Evolutionary conservation across 2,329 filamentous ascomycete species (phyloP), one percentile per base, ranked within the genome.

Genomic region (Sclerotinia borealis): DNA sequence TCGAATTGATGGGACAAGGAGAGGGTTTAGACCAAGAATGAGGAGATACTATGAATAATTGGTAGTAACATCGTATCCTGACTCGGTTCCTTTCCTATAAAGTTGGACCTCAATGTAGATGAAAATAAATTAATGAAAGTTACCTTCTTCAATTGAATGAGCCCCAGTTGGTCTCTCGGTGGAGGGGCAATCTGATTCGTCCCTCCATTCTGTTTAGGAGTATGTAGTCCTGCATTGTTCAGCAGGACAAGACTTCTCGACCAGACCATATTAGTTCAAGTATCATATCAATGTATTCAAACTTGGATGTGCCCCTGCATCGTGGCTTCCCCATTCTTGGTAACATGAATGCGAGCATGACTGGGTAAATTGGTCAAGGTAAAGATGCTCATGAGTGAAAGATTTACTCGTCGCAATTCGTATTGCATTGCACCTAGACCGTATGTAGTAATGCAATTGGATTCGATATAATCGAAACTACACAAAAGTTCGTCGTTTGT

Each of bases 11-110:
- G 27, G 36, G 47, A 51, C n/a, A 29, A 51, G 31, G 39, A 10
- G 8, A 15, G 29, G 25, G 15, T 60, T 60, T 29, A 60, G 48
- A 34, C 56, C 45, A 60, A 37, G 34, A 51, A 22, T 37, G 52
- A 39, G 19, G 27, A 27, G 7, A 50, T 27, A 27, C 22, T 34
- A 48, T n/a, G 56, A 49, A 31, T 29, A 29, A 27, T 27, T 48
- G 31, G 25, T 25, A 29, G 56, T 59, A 59, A 59, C 56, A 59
- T 59, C 55, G 55, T 48, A 59, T 59, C 41, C 31, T 59, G 17
- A 22, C 17, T 43, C 37, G 11, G 19, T 22, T 55, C 25, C 25
- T 31, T 43, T 43, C 25, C 27, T 29, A 43, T 41, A 56, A 17
- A 43, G 19, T 56, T 43, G 37, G 52, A 56, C 31, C 27, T 29